Evolutionary conservation across 1,139 yeast genomes (phyloP), one percentile per base, ranked within the genome.

Genomic region (Saccharomycopsis hybrid): DNA sequence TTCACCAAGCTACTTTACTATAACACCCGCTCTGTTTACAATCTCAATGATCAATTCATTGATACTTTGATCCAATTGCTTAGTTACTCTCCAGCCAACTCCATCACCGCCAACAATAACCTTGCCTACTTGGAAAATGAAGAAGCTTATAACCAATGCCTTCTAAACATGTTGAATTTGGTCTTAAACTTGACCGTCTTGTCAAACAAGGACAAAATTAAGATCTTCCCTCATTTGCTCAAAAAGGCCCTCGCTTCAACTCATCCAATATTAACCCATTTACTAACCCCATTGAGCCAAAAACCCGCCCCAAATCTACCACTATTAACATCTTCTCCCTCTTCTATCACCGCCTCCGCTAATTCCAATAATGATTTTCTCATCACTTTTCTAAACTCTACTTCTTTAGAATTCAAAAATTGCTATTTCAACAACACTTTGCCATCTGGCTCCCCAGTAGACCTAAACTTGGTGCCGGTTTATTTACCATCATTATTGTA

Each of bases 401-500:
- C n/a, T 8, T 35, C 28, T 13, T 27, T 36, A 5, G 50, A 47
- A 11, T 47, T 43, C 29, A 29, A 28, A 25, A 29, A 13, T 9
- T 47, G 41, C 31, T 39, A 42, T 31, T 8, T 4, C 8, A 18
- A 4, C 25, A 27, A 36, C 27, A 50, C 53, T 3, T 32, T 50
- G 24, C 53, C 53, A 3, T n/a, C 24, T 24, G 29, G 29, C 27
- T 41, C 47, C 4, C 52, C 50, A 5, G 41, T 41, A 5, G 25
- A 28, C 9, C 32, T 49, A 37, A 8, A 11, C 7, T 25, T 32
- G 24, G 25, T 49, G 2, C 46, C 47, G 3, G 35, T 11, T 3
- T 43, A 18, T 39, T 39, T 50, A 9, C 51, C 53, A 7, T 30
- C 53, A 8, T 36, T 50, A 13, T 24, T 50, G 4, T 50, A 50